Percentiles rank a stretch among this genome's conserved stretches.
Evolutionary conservation across 2,329 filamentous ascomycete genomes (phyloP).

Genomic region (Coniella vitis): DNA sequence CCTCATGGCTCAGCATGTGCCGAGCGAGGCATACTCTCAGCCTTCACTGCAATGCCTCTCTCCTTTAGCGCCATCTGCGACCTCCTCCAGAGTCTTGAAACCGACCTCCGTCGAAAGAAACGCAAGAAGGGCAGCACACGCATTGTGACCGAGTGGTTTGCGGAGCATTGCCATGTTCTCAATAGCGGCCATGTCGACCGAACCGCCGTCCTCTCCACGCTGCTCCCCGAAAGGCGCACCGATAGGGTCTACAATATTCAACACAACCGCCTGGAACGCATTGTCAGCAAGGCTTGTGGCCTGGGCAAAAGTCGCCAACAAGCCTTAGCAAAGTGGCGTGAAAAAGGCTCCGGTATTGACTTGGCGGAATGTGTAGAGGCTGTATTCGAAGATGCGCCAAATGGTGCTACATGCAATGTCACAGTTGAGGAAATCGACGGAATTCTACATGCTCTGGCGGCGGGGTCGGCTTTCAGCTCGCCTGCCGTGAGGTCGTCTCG

Average conservation of each 20-base stretch:
- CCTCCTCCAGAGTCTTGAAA: slow-evolving; percentile 62
- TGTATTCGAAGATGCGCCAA: slow-evolving; percentile 54
- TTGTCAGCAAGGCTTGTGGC: slow-evolving; percentile 61
- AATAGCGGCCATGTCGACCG: slow-evolving; percentile 49
- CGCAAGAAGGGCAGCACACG: slow-evolving; percentile 25
- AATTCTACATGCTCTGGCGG: slow-evolving; percentile 59
- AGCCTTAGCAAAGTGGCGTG: slow-evolving; percentile 57
- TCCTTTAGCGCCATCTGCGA: slow-evolving; percentile 67
- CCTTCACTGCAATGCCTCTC: slow-evolving; percentile 46
- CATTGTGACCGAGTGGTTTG: slow-evolving; percentile 62
- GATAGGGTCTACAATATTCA: slow-evolving; percentile 74
- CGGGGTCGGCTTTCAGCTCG: slow-evolving; percentile 64
- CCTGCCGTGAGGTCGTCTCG: slow-evolving; percentile 44
- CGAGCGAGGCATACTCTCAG: background rate
- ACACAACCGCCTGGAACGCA: slow-evolving; percentile 51
- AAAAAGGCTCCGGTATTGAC: slow-evolving; percentile 52
- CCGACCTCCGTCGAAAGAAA: slow-evolving; percentile 27
- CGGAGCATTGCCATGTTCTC: slow-evolving; percentile 50
- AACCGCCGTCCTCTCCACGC: slow-evolving; percentile 62
- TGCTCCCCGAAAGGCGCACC: slow-evolving; percentile 68
- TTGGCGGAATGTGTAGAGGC: slow-evolving; percentile 65
- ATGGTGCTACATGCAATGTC: slow-evolving; percentile 29
- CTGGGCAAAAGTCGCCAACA: slow-evolving; percentile 55
- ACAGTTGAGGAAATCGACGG: slow-evolving; percentile 68
- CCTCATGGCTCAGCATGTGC: background rate